These are phyloP conservation scores for Mrakia gelida DNA, from an alignment of 768 basidiomycete genomes.

Conservation along the genomic window DNA sequence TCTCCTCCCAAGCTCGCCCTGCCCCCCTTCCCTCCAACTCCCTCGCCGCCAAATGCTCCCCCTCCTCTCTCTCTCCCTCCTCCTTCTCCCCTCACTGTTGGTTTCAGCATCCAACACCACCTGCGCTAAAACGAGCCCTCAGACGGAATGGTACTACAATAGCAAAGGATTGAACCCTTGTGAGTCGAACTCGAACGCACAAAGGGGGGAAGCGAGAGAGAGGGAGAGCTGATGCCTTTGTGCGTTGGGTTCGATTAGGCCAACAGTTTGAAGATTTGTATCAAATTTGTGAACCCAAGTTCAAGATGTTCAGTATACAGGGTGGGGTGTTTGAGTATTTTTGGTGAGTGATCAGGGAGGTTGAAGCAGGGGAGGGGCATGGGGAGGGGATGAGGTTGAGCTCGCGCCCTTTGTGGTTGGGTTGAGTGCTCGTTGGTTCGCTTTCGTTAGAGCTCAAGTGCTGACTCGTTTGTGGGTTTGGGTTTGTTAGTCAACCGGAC, in stretches of 20 bases:
- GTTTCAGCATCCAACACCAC: neutral
- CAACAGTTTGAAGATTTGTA: constrained; percentile 18
- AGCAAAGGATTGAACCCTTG: neutral
- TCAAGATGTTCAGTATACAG: constrained; percentile 16
- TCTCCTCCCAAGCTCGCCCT: too few relatives aligned
- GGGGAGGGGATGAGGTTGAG: neutral
- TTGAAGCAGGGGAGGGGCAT: neutral
- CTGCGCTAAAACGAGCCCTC: neutral
- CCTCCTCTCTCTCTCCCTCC: neutral
- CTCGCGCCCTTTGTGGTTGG: neutral
- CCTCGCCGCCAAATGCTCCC: neutral
- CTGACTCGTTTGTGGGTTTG: neutral
- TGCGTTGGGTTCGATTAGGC: neutral
- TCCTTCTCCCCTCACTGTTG: neutral
- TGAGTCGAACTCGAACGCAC: too few relatives aligned
- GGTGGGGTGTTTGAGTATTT: neutral
- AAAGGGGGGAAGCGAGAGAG: too few relatives aligned
- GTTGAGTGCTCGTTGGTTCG: too few relatives aligned
- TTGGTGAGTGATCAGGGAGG: neutral
- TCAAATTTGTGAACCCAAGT: constrained; percentile 15
- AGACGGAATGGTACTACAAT: constrained; percentile 7
- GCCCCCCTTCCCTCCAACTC: too few relatives aligned
- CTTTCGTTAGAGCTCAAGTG: too few relatives aligned
- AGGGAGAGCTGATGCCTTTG: neutral
- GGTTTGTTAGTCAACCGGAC: neutral